A percentile compares a stretch with the other conserved stretches of the same genome.
Evolutionary conservation across 2,329 filamentous ascomycete genomes (phyloP).

Genomic region (Amauroascus verrucosus): DNA sequence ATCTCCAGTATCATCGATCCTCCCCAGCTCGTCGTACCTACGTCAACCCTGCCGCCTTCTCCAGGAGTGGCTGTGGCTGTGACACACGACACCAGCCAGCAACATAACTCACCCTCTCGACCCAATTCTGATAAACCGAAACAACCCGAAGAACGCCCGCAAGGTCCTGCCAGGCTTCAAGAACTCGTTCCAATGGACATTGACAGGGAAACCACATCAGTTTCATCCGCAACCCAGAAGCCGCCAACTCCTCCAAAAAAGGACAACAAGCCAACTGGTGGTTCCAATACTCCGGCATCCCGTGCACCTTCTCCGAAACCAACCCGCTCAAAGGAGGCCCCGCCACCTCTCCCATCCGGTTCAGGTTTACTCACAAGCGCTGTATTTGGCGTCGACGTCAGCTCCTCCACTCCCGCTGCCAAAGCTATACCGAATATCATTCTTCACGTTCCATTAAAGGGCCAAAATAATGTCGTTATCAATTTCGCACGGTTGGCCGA

Average conservation of each 20-base stretch:
- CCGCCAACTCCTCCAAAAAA: slow-evolving; percentile 23
- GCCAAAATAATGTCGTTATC: slow-evolving; percentile 78
- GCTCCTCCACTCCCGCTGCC: slow-evolving; percentile 35
- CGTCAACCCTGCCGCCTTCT: slow-evolving; percentile 22
- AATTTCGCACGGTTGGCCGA: slow-evolving; percentile 93
- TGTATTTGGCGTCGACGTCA: slow-evolving; percentile 46
- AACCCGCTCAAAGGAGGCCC: slow-evolving; percentile 43
- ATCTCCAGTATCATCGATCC: slow-evolving; percentile 85
- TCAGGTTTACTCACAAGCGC: slow-evolving; percentile 55
- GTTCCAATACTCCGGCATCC: slow-evolving; percentile 41
- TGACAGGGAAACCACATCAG: slow-evolving; percentile 19
- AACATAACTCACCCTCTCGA: not conserved
- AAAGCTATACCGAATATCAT: slow-evolving; percentile 63
- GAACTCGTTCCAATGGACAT: slow-evolving; percentile 29
- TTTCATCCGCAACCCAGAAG: slow-evolving; percentile 18
- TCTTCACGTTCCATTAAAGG: slow-evolving; percentile 68
- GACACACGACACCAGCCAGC: not conserved
- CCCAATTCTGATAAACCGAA: slow-evolving; percentile 19
- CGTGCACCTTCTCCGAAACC: slow-evolving; percentile 48
- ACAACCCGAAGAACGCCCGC: slow-evolving; percentile 14
- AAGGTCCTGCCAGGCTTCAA: slow-evolving; percentile 17
- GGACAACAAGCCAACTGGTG: slow-evolving; percentile 34
- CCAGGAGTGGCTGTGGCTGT: slow-evolving; percentile 9
- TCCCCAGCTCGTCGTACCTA: slow-evolving; percentile 33
- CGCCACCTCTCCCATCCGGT: slow-evolving; percentile 46